Evolutionary conservation across 306 rosid species (phyloP), one percentile per base, ranked within the genome.

Genomic region (Fragaria iinumae): DNA sequence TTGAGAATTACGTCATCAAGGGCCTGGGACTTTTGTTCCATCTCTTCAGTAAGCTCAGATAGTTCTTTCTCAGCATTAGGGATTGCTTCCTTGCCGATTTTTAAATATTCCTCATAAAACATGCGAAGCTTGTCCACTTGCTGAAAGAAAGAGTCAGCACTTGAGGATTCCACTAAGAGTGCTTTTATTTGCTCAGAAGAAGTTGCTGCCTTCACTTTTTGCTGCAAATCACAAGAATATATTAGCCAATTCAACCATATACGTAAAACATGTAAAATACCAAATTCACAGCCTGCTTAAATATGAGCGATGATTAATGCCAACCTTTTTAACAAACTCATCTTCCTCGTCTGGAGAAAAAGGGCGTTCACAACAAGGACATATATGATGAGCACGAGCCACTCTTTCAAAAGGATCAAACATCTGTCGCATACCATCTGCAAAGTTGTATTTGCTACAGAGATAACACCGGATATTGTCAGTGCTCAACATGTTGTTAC

Each of bases 301-400:
- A 59, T 65, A 64, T 53, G 20, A 79, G 83, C 68, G 72, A 50
- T 72, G n/a, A 84, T 82, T 43, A 67, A 47, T 45, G 47, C 69
- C 75, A 71, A 94, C 98, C 98, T 94, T 94, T 85, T 86, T 90
- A 77, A 94, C 97, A 87, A 94, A 94, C 60, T 81, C 86, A n/a
- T 94, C 98, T 87, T 94, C 98, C 86, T 94, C 98, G 84, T 88
- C 91, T 13, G 89, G 75, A 76, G 95, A 85, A 87, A 94, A 92
- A 76, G 96, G 80, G 29, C 98, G 96, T 80, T 94, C 97, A 79
- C 98, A 94, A 86, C 97, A 92, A 49, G 98, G 98, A 85, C 98
- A 94, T 75, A 85, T 18, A 79, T 94, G 98, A 87, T 84, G 86
- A 73, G 92, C 97, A 67, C 98, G 94, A 59, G 98, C 97, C 80